Base-by-base conservation (phyloP, 331 rosid genomes). In the Malus hybrid region DNA sequence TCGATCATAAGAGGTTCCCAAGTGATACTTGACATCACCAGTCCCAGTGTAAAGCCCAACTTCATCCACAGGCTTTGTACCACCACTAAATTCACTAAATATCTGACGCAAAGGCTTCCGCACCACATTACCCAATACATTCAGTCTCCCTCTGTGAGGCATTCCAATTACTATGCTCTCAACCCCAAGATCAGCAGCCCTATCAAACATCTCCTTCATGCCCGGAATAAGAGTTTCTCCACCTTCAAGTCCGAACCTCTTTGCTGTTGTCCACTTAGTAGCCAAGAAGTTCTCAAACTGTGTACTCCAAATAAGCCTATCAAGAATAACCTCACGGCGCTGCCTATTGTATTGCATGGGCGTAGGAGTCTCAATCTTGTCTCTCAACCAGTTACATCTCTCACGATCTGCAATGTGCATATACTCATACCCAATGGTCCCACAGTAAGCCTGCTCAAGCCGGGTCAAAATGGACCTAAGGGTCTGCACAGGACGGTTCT, bases 241-340 rank as follows among this genome's bases (percentile, higher is more conserved):
- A 44, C 98, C 99, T 82, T 95, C 99, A 84, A 92, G 98, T 62
- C 99, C 98, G 79, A 95, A 95, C 80, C 99, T 88, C 81, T 95
- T 95, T 32, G 98, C 97, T 4, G 99, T 80, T 54, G 91, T 95
- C 99, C 99, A 95, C 82, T 95, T 92, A 15, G 97, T 89, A 79
- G 96, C 99, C 88, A 95, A 86, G 86, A 95, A 95, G 73, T 88
- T 90, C 88, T 95, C 92, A 79, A 90, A 95, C 61, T 90, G 85
- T 6, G 97, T 84, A 83, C 99, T 92, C 97, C 97, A 95, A 52
- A 96, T 87, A 73, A 95, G 99, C 76, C 99, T 86, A 73, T 95
- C 99, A 22, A 94, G 90, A 71, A 94, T 92, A 78, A 89, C 99
- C 82, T 86, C 96, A 31, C 97, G 93, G 18, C 97, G 95, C 82